phyloP scores from a whole-genome alignment of 2,329 filamentous ascomycete species.

The Ascochyta viciae-villosae region DNA sequence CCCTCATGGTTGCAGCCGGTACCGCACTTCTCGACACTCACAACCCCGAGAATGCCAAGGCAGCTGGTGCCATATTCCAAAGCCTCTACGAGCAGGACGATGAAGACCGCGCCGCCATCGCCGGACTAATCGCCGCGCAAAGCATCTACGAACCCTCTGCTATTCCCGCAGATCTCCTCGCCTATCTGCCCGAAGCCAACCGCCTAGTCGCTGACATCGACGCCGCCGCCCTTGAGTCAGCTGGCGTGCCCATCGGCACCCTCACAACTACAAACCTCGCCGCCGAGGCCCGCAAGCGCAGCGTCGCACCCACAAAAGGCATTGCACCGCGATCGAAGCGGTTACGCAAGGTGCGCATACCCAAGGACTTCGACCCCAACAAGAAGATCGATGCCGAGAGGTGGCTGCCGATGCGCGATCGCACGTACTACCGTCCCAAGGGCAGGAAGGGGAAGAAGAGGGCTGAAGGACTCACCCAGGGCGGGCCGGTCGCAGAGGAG shows the following conservation, averaged over 20 bases:
- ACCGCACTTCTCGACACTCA: constrained; percentile 80
- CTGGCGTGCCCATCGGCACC: constrained; percentile 65
- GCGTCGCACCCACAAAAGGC: constrained; percentile 45
- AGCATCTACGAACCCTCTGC: constrained; percentile 67
- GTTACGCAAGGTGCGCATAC: constrained; percentile 66
- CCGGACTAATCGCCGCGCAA: constrained; percentile 85
- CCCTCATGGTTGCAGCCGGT: constrained; percentile 78
- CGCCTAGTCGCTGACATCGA: constrained; percentile 68
- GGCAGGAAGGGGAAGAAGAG: constrained; percentile 91
- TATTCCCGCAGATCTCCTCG: constrained; percentile 60
- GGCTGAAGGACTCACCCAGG: constrained; percentile 75
- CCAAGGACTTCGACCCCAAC: constrained; percentile 76
- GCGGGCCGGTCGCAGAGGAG: constrained; percentile 75
- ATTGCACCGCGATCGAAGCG: constrained; percentile 63
- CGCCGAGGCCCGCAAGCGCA: constrained; percentile 48
- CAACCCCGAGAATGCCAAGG: constrained; percentile 69
- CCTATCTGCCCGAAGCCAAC: constrained; percentile 67
- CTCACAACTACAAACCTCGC: constrained; percentile 40
- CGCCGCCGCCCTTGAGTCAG: constrained; percentile 67
- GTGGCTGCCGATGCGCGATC: constrained; percentile 89
- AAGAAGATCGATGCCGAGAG: constrained; percentile 88
- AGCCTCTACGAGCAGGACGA: constrained; percentile 70
- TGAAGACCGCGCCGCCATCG: constrained; percentile 73
- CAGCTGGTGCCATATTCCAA: constrained; percentile 81
- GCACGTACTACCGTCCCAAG: constrained; percentile 87